A percentile compares a stretch with the other conserved stretches of the same genome.
phyloP scores from a whole-genome alignment of 2,329 filamentous ascomycete species.

The Trichoderma asperellum region DNA sequence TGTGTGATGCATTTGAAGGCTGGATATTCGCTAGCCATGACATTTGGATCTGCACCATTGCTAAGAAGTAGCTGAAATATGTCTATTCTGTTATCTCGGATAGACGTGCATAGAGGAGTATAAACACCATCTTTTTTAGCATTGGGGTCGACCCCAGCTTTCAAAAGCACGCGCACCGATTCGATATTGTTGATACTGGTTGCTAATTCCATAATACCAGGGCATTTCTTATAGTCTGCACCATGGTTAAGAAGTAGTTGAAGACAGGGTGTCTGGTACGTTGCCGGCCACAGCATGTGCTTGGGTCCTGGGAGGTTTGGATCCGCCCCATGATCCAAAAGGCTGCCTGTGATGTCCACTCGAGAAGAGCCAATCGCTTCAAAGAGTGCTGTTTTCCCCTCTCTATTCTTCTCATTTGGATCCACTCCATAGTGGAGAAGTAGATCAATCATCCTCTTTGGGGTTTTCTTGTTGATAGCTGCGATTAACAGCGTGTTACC shows the following conservation, averaged over 20 bases:
- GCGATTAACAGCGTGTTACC: slow-evolving; percentile 65
- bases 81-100: slow-evolving; percentile 66
- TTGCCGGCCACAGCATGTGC: slow-evolving; percentile 69
- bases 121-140: slow-evolving; percentile 67
- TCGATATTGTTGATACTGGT: slow-evolving; percentile 66
- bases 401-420: slow-evolving; percentile 61
- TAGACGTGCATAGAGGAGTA: slow-evolving; percentile 69
- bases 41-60: slow-evolving; percentile 65
- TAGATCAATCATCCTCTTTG: slow-evolving; percentile 59
- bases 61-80: slow-evolving; percentile 63
- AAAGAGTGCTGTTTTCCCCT: slow-evolving; percentile 67
- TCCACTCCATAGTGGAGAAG: slow-evolving; percentile 64
- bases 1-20: slow-evolving; percentile 71
- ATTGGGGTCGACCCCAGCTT: slow-evolving; percentile 64
- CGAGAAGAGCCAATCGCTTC: slow-evolving; percentile 62
- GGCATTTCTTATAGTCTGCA: slow-evolving; percentile 62
- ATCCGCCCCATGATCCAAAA: slow-evolving; percentile 62
- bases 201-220: slow-evolving; percentile 67
- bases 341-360: slow-evolving; percentile 57
- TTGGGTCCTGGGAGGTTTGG: slow-evolving; percentile 71
- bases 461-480: slow-evolving; percentile 62
- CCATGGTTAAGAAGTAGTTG: slow-evolving; percentile 62
- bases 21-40: slow-evolving; percentile 66
- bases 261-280: slow-evolving; percentile 61
- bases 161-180: slow-evolving; percentile 60